Percentiles rank a stretch among this genome's conserved stretches.
Evolutionary conservation across 2,329 filamentous ascomycete species (phyloP).

Genomic region (Monilinia vaccinii-corymbosi): DNA sequence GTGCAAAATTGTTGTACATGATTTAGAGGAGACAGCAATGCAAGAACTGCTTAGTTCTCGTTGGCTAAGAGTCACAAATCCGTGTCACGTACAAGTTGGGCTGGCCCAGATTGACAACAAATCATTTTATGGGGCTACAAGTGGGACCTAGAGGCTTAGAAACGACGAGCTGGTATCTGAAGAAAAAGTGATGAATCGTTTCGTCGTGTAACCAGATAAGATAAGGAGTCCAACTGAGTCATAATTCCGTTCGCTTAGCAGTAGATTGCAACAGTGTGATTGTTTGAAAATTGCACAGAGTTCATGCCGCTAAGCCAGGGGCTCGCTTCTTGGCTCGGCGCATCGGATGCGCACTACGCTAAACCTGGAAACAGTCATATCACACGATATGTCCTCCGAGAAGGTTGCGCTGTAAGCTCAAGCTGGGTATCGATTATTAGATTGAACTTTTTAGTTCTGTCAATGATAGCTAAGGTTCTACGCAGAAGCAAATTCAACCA

Average conservation of each 20-base stretch:
- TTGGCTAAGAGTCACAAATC: not conserved
- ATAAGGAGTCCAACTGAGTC: not conserved
- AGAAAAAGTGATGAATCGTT: not conserved
- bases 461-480: not conserved
- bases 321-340: not conserved
- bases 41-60: not conserved
- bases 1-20: slow-evolving; percentile 5
- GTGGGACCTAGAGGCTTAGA: not conserved
- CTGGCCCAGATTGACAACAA: not conserved
- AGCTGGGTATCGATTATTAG: not conserved
- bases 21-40: slow-evolving; percentile 3
- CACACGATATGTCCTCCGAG: not conserved
- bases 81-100: not conserved
- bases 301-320: not conserved
- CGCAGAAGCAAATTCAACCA: not conserved
- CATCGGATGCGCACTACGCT: too few relatives aligned
- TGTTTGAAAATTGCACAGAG: not conserved
- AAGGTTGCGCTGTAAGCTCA: not conserved
- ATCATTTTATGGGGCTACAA: slow-evolving; percentile 4
- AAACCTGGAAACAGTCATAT: not conserved
- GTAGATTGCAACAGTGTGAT: not conserved
- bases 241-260: not conserved
- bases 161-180: not conserved
- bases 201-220: not conserved
- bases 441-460: not conserved